These are phyloP conservation scores for Stachybotrys elegans DNA, from an alignment of 2,329 filamentous ascomycete genomes.

Conservation along the genomic window DNA sequence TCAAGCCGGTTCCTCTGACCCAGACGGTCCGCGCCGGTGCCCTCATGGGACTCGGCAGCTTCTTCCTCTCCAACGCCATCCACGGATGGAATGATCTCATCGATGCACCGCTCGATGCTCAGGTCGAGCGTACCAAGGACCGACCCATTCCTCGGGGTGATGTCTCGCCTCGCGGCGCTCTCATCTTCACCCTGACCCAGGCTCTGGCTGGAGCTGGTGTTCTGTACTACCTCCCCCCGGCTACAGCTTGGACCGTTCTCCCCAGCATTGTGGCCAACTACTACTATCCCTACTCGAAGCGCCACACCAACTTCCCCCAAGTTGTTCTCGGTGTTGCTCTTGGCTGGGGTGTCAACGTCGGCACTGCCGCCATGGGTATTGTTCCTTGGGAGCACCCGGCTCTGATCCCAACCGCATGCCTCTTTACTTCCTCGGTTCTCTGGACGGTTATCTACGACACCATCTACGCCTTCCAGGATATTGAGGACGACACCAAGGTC, in stretches of 20 bases:
- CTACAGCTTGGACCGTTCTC: neutral
- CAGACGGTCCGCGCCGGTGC: neutral
- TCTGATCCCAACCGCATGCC: neutral
- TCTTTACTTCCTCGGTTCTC: slow-evolving; percentile 10
- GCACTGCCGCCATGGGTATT: neutral
- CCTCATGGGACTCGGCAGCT: slow-evolving; percentile 10
- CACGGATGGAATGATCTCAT: neutral
- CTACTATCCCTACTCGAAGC: neutral
- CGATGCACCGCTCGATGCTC: neutral
- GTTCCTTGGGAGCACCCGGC: neutral
- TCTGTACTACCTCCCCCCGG: neutral
- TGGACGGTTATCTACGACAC: slow-evolving; percentile 29
- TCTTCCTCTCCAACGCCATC: slow-evolving; percentile 26
- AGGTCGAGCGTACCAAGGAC: neutral
- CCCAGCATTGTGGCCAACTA: neutral
- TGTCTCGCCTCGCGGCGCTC: neutral
- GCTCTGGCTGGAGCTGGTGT: too few relatives aligned
- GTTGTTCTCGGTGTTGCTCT: neutral
- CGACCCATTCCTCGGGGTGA: neutral
- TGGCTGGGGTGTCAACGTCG: neutral
- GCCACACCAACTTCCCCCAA: neutral
- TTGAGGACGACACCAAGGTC: slow-evolving; percentile 23
- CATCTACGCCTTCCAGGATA: slow-evolving; percentile 29
- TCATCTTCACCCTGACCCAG: neutral
- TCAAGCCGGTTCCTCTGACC: slow-evolving; percentile 5